Evolutionary conservation across 1,284 basidiomycete species (phyloP), one percentile per base, ranked within the genome.

Genomic region (Cryptococcus wingfieldii): DNA sequence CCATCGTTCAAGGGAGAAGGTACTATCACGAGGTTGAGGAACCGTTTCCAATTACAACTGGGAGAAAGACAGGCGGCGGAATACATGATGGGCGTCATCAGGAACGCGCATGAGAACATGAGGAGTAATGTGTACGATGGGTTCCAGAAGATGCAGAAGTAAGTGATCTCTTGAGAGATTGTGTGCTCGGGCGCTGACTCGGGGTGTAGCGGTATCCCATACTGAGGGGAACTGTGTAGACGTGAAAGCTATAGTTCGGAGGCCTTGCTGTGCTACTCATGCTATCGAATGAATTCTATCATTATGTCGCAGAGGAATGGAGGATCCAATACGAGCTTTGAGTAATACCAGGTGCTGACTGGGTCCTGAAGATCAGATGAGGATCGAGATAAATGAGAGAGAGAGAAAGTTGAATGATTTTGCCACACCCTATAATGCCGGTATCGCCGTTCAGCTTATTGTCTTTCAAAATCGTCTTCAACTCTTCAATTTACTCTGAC

Each of bases 1-100:
- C 95, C 96, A 1, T 92, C 89, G 12, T 98, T 98, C 83, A 98
- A 98, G 74, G 96, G 95, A 39, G 90, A 96, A 71, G 81, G 82
- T 0, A 97, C 94, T 1, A 95, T 98, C 71, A 84, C 84, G 65
- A 80, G 95, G 42, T 80, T 99, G 44, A 82, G 84, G 54, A 91
- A 95, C 56, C 83, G 96, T 31, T 99, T 98, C 78, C 87, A 84
- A 54, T 82, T 89, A 16, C 83, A 87, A 19, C 74, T 96, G 54
- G 87, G 83, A 56, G 95, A 98, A 71, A 83, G 90, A 47, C 88
- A 92, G 63, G 96, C 95, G 6, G 94, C 94, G 0, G 87, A 93
- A 28, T 94, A 84, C 77, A 96, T 98, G 87, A 83, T 90, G 81
- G 81, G 84, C 25, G 82, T 92, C 38, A 87, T 98, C 58, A 83